A percentile compares a stretch with the other conserved stretches of the same genome.
Evolutionary conservation across 2,329 filamentous ascomycete species (phyloP).

Genomic region (Hymenotorrendiella dingleyae): DNA sequence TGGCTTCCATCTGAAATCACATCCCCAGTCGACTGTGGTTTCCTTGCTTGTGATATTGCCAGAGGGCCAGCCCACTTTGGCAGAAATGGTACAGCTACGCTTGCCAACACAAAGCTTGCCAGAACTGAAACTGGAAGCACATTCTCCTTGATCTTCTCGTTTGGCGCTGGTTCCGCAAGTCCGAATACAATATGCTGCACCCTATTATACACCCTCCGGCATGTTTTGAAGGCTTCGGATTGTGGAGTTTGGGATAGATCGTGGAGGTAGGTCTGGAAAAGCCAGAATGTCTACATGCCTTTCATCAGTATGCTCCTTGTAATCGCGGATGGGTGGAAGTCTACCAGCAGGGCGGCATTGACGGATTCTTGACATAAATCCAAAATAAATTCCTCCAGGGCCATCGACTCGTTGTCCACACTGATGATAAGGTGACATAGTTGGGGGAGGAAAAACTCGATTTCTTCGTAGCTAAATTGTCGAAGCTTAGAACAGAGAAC

Average conservation of each 20-base stretch:
- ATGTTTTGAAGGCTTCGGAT: slow-evolving; percentile 73
- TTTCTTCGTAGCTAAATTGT: slow-evolving; percentile 84
- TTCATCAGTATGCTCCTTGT: slow-evolving; percentile 14
- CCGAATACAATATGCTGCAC: slow-evolving; percentile 86
- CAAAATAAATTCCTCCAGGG: slow-evolving; percentile 79
- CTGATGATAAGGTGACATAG: slow-evolving; percentile 84
- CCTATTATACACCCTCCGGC: slow-evolving; percentile 79
- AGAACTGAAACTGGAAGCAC: slow-evolving; percentile 73
- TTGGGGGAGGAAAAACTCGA: slow-evolving; percentile 87
- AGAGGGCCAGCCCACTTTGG: slow-evolving; percentile 75
- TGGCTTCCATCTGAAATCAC: slow-evolving; percentile 51
- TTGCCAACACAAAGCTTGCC: slow-evolving; percentile 73
- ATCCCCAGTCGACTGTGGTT: slow-evolving; percentile 59
- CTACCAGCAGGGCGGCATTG: slow-evolving; percentile 73
- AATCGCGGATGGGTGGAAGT: slow-evolving; percentile 30
- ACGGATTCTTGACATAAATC: slow-evolving; percentile 85
- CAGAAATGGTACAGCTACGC: slow-evolving; percentile 67
- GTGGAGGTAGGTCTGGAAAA: slow-evolving; percentile 82
- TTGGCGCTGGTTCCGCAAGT: slow-evolving; percentile 58
- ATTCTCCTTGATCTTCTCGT: slow-evolving; percentile 77
- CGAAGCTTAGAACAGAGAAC: slow-evolving; percentile 83
- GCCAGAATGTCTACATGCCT: slow-evolving; percentile 69
- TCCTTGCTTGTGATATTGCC: slow-evolving; percentile 74
- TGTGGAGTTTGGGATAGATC: slow-evolving; percentile 71
- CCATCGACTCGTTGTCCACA: slow-evolving; percentile 88